phyloP scores from a whole-genome alignment of 2,329 filamentous ascomycete genomes.

The Exophiala spinifera region DNA sequence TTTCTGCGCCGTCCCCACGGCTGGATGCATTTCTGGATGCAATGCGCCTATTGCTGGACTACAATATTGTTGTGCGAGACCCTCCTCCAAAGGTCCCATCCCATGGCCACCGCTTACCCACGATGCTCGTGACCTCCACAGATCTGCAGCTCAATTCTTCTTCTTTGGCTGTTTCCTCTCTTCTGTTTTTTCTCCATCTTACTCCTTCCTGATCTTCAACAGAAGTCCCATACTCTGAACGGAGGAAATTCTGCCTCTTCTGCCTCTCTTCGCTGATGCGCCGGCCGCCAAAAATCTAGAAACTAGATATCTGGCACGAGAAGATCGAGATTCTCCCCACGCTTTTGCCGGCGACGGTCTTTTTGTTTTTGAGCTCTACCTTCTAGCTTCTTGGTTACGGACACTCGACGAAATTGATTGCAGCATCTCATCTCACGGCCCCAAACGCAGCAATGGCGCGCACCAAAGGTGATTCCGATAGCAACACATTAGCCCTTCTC shows the following conservation, averaged over 20 bases:
- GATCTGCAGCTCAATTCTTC: background rate
- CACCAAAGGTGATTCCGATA: conserved; percentile 31
- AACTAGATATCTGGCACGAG: background rate
- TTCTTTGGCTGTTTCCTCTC: background rate
- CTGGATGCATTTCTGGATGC: too few relatives aligned
- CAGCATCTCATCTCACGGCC: background rate
- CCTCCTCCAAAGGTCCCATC: background rate
- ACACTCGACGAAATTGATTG: background rate
- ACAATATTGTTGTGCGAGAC: too few relatives aligned
- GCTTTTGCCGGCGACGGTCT: background rate
- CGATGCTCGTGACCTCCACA: background rate
- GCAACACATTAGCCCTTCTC: conserved; percentile 39
- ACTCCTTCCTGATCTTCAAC: background rate
- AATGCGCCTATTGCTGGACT: too few relatives aligned
- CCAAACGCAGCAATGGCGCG: conserved; percentile 9
- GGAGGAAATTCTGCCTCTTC: conserved; percentile 2
- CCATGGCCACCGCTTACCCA: background rate
- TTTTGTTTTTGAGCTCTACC: too few relatives aligned
- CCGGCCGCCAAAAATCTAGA: background rate
- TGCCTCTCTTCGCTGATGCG: background rate
- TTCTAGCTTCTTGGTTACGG: background rate
- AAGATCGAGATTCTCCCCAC: background rate
- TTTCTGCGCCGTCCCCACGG: background rate
- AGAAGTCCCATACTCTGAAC: background rate
- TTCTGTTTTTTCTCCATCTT: background rate